Conservation (phyloP, 176 grass and related monocot species). For the Hordeum marinum region DNA sequence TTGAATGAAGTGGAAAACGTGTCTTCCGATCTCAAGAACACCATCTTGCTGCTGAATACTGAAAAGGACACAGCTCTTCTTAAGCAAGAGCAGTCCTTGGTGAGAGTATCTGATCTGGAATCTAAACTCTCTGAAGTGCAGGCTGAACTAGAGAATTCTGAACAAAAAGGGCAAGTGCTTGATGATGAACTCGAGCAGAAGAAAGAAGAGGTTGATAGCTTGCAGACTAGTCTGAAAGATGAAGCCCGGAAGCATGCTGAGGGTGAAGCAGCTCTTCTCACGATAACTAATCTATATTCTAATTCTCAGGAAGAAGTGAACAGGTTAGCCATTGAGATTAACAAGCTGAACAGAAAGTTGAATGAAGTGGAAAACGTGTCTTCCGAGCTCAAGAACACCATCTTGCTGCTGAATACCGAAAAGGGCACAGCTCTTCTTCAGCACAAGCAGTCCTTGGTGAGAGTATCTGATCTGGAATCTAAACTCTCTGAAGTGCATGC, state of each 20-base stretch:
- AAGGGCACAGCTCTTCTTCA: background rate
- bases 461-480: conserved; percentile 29
- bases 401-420: conserved; percentile 3
- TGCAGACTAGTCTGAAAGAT: conserved; percentile 12
- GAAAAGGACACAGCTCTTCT: conserved; percentile 6
- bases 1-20: conserved; percentile 38
- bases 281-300: conserved; percentile 3
- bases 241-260: background rate
- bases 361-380: conserved; percentile 35
- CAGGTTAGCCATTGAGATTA: conserved; percentile 8
- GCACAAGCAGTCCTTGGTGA: conserved; percentile 20
- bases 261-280: conserved; percentile 14
- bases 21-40: conserved; percentile 6
- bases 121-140: background rate
- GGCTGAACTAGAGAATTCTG: conserved; percentile 16
- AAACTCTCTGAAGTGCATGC: background rate
- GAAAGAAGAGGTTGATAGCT: conserved; percentile 1
- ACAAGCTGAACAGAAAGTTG: conserved; percentile 43
- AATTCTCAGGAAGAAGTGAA: conserved; percentile 14
- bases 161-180: conserved; percentile 22
- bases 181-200: conserved; percentile 36
- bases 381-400: conserved; percentile 3
- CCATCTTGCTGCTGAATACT: background rate
- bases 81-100: background rate
- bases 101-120: conserved; percentile 15